Evolutionary conservation across 2,329 filamentous ascomycete species (phyloP).

Genomic region (Talaromyces amestolkiae): DNA sequence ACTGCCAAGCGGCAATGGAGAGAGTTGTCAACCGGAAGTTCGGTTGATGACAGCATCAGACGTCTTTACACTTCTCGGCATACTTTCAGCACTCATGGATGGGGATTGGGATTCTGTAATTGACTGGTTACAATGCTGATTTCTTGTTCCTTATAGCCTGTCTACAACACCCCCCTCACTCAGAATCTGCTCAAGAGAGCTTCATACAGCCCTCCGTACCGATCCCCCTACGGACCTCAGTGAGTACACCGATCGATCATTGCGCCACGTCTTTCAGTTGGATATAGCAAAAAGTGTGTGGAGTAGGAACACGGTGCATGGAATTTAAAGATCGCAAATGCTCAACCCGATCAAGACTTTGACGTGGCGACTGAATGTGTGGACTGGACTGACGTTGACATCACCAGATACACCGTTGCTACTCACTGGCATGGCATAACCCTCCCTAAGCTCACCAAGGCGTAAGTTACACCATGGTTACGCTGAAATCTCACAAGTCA

Average conservation of each 20-base stretch:
- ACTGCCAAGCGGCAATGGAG: background rate
- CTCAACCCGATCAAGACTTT: background rate
- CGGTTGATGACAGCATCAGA: slow-evolving; percentile 14
- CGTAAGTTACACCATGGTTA: slow-evolving; percentile 2
- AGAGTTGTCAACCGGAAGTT: background rate
- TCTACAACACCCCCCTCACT: slow-evolving; percentile 11
- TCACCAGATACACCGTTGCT: slow-evolving; percentile 49
- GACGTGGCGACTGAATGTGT: background rate
- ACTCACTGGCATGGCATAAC: slow-evolving; percentile 52
- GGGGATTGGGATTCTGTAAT: background rate
- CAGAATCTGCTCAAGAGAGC: slow-evolving; percentile 18
- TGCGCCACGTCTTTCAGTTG: background rate
- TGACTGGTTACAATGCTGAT: background rate
- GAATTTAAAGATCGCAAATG: no score
- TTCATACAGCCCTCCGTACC: slow-evolving; percentile 15
- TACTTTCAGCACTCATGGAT: background rate
- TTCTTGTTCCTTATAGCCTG: slow-evolving; percentile 4
- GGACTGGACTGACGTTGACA: slow-evolving; percentile 1
- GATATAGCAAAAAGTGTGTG: background rate
- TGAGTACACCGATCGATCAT: slow-evolving; percentile 10
- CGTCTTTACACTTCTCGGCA: background rate
- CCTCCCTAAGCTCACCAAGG: slow-evolving; percentile 32
- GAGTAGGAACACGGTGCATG: background rate
- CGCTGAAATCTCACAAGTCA: background rate
- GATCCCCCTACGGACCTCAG: slow-evolving; percentile 19